Evolutionary conservation across 805 yeast genomes (phyloP), one percentile per base, ranked within the genome.

Genomic region (Myxozyma sirexii): DNA sequence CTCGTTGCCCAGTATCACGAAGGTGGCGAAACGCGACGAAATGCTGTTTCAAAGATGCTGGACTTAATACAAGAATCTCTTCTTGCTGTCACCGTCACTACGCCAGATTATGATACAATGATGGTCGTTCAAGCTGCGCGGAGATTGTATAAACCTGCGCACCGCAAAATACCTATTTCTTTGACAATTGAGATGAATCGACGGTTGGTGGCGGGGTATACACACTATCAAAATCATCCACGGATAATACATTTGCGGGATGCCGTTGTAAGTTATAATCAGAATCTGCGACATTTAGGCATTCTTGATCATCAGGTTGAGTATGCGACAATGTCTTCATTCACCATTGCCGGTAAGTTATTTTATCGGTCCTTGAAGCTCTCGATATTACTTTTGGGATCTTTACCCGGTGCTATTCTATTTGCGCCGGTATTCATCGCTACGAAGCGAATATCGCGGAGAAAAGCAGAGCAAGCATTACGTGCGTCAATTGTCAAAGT

Each of bases 41-140:
- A 83, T 55, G 89, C 96, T 0, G 88, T 92, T 8, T 82, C 82
- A 62, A 85, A 85, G 53, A 75, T 91, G 41, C 79, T 91, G 69
- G 89, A 86, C 42, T 78, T 81, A 7, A 82, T 91, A 47, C 83
- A 91, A 15, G 82, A 84, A 61, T 90, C 93, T 19, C 77, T 92
- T 50, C 84, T 83, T 67, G 82, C 96, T 1, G 97, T 91, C 19
- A 92, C 97, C 1, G 94, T 92, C 7, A 85, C 89, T 19, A 87
- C 94, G 69, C 88, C 89, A 13, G 97, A 91, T 70, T 91, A 85
- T 75, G 97, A 92, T 66, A 90, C 96, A 15, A 76, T 91, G 59
- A 87, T 89, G 83, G 90, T 88, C 17, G 86, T 91, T 39, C 97
- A 91, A 73, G 94, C 96, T 6, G 96, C 96, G 42, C 82, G 97